These are phyloP conservation scores for Lipomyces orientalis DNA, from an alignment of 805 yeast species.

Conservation along the genomic window DNA sequence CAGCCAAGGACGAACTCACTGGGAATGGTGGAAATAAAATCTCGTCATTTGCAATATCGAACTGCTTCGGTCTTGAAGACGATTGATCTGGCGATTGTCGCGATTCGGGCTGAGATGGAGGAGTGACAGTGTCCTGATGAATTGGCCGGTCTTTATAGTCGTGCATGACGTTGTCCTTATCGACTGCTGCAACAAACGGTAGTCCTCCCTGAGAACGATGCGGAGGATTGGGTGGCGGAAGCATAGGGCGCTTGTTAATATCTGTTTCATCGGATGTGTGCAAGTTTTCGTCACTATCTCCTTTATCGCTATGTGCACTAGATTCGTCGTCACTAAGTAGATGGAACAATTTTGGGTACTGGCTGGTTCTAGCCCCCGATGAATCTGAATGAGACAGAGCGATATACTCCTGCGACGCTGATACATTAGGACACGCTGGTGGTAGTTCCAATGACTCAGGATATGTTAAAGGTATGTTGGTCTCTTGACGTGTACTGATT, in stretches of 20 bases:
- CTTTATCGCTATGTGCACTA: background rate
- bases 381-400: background rate
- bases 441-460: background rate
- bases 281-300: background rate
- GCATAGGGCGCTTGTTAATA: background rate
- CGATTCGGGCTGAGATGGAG: background rate
- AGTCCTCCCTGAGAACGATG: background rate
- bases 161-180: background rate
- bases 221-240: background rate
- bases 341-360: background rate
- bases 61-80: background rate
- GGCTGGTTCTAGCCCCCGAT: background rate
- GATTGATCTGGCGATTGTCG: background rate
- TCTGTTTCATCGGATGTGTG: background rate
- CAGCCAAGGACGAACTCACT: slow-evolving; percentile 8
- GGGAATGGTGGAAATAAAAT: slow-evolving; percentile 9
- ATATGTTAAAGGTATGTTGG: background rate
- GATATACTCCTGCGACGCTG: background rate
- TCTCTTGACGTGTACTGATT: background rate
- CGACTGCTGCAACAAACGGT: background rate
- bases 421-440: background rate
- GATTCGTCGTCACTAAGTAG: background rate
- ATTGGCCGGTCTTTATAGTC: background rate
- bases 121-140: background rate
- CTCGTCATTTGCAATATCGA: background rate